Conservation (phyloP, 805 yeast genomes). For the Teunomyces kruisii region DNA sequence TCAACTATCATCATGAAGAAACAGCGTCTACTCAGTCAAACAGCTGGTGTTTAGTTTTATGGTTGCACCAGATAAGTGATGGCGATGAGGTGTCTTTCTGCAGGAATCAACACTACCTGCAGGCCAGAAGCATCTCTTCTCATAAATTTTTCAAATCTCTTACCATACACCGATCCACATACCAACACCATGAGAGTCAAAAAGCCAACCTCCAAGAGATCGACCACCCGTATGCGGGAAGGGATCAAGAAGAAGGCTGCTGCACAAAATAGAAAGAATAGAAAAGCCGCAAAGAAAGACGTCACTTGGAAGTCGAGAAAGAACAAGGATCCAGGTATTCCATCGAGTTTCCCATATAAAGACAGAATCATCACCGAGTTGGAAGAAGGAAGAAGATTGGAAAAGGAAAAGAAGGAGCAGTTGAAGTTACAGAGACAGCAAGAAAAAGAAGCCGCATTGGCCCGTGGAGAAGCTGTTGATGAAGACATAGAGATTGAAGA, state of each 20-base stretch:
- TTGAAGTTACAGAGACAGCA: conserved; percentile 51
- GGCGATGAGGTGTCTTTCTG: not conserved
- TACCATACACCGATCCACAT: not conserved
- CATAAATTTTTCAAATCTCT: not conserved
- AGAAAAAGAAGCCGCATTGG: conserved; percentile 41
- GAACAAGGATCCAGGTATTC: conserved; percentile 92
- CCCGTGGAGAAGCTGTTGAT: conserved; percentile 39
- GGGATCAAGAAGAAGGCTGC: conserved; percentile 95
- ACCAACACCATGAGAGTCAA: conserved; percentile 42
- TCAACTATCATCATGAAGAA: too few species aligned
- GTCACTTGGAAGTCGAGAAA: conserved; percentile 87
- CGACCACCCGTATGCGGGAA: conserved; percentile 89
- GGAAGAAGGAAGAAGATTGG: conserved; percentile 58
- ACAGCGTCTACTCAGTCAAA: too few species aligned
- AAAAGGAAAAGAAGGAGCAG: conserved; percentile 53
- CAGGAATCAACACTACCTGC: not conserved
- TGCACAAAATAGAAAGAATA: conserved; percentile 85
- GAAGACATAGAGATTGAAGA: conserved; percentile 38
- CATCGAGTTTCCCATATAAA: conserved; percentile 92
- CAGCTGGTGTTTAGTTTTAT: too few species aligned
- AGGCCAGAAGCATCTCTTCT: conserved; percentile 3
- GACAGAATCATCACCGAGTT: conserved; percentile 73
- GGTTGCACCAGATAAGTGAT: not conserved
- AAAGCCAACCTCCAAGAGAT: conserved; percentile 80
- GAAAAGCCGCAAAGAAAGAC: conserved; percentile 81